A percentile compares a stretch with the other conserved stretches of the same genome.
Evolutionary conservation across 495 filamentous ascomycete species (phyloP).

Genomic region (Diplogelasinospora grovesii): DNA sequence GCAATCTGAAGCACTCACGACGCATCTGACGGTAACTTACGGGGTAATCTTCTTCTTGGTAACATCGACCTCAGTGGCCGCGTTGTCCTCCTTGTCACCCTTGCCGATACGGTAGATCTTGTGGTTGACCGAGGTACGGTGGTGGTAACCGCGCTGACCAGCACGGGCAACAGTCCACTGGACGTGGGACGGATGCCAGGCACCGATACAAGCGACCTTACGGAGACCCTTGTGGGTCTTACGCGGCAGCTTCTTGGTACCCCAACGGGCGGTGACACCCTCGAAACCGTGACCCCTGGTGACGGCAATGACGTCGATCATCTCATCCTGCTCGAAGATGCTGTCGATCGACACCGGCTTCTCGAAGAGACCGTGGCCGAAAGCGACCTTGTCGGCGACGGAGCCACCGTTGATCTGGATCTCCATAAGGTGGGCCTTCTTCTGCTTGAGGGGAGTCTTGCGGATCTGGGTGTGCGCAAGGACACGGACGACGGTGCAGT

Average conservation of each 20-base stretch:
- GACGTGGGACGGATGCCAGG: slow-evolving; percentile 99
- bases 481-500: slow-evolving; percentile 99
- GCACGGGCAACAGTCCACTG: slow-evolving; percentile 99
- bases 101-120: slow-evolving; percentile 99
- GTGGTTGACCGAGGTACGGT: slow-evolving; percentile 99
- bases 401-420: slow-evolving; percentile 99
- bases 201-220: slow-evolving; percentile 99
- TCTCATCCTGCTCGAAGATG: slow-evolving; percentile 99
- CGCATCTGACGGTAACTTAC: slow-evolving; percentile 54
- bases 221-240: slow-evolving; percentile 99
- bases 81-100: slow-evolving; percentile 79
- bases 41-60: slow-evolving; percentile 99
- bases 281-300: slow-evolving; percentile 99
- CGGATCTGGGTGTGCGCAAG: slow-evolving; percentile 99
- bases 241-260: slow-evolving; percentile 99
- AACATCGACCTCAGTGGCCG: slow-evolving; percentile 90
- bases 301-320: slow-evolving; percentile 99
- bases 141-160: slow-evolving; percentile 99
- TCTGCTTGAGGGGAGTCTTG: slow-evolving; percentile 99
- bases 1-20: not conserved
- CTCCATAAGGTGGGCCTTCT: slow-evolving; percentile 99
- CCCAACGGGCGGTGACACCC: slow-evolving; percentile 97
- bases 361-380: slow-evolving; percentile 92
- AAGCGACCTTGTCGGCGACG: slow-evolving; percentile 91
- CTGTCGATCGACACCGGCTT: slow-evolving; percentile 86